Conservation (phyloP, 1,139 yeast species). For the Eremothecium coryli region DNA sequence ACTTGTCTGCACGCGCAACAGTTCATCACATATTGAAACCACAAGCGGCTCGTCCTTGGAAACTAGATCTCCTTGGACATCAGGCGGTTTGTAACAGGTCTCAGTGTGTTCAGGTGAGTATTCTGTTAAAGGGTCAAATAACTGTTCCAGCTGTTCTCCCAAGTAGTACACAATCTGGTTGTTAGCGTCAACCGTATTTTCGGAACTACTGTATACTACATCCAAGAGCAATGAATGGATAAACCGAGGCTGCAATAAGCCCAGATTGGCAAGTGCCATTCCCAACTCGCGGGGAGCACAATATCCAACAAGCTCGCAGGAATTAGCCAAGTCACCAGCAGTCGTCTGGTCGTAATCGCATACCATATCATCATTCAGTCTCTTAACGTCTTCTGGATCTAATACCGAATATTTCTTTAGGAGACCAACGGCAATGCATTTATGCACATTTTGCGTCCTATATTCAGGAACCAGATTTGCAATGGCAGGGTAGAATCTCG, state of each 20-base stretch:
- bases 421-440: slow-evolving; percentile 66
- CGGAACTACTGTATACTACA: slow-evolving; percentile 56
- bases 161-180: slow-evolving; percentile 63
- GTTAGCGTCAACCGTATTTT: slow-evolving; percentile 49
- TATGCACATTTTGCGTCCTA: slow-evolving; percentile 51
- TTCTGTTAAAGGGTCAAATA: slow-evolving; percentile 82
- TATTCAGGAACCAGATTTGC: slow-evolving; percentile 49
- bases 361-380: slow-evolving; percentile 18
- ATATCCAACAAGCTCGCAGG: slow-evolving; percentile 46
- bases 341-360: slow-evolving; percentile 30
- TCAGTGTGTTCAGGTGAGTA: slow-evolving; percentile 86
- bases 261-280: slow-evolving; percentile 39
- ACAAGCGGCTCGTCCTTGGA: slow-evolving; percentile 30
- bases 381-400: slow-evolving; percentile 21
- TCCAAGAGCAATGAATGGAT: slow-evolving; percentile 56
- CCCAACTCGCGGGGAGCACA: slow-evolving; percentile 51
- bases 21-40: slow-evolving; percentile 52
- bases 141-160: slow-evolving; percentile 79
- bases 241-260: slow-evolving; percentile 49
- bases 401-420: slow-evolving; percentile 60
- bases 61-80: slow-evolving; percentile 6
- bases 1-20: slow-evolving; percentile 61
- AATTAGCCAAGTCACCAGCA: slow-evolving; percentile 69
- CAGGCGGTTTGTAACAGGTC: slow-evolving; percentile 44
- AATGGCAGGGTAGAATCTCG: slow-evolving; percentile 73